Evolutionary conservation across 179 eudicot genomes (phyloP).

Genomic region (Beta lomatogona): DNA sequence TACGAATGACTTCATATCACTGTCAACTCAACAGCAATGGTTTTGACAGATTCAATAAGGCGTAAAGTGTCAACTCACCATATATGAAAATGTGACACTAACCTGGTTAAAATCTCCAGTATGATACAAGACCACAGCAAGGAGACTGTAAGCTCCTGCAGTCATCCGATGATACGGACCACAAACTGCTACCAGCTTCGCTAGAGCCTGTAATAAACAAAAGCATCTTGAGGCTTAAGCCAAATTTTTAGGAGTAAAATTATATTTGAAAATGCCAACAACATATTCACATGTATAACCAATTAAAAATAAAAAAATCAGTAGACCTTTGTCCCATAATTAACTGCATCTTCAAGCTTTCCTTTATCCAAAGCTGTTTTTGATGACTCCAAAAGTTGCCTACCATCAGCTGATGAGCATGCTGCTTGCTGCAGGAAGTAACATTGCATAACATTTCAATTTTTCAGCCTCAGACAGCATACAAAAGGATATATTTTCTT

Average conservation of each 20-base stretch:
- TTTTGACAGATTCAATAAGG: not conserved
- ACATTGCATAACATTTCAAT: not conserved
- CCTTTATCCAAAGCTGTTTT: constrained; percentile 99
- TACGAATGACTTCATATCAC: not conserved
- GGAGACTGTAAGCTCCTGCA: constrained; percentile 99
- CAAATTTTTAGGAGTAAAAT: not conserved
- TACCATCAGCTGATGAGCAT: constrained; percentile 98
- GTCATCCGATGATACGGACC: constrained; percentile 99
- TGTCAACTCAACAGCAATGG: constrained; percentile 15
- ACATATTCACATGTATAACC: not conserved
- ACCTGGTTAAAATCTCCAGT: constrained; percentile 99
- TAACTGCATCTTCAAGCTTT: constrained; percentile 99
- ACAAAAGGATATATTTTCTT: not conserved
- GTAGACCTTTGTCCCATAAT: constrained; percentile 94
- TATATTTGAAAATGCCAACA: constrained; percentile 2
- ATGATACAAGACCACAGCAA: constrained; percentile 97
- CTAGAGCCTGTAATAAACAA: constrained; percentile 77
- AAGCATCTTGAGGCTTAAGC: constrained; percentile 6
- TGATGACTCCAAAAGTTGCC: constrained; percentile 96
- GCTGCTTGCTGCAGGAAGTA: constrained; percentile 90
- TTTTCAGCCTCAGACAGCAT: constrained; percentile 4
- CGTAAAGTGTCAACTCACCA: not conserved
- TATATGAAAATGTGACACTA: constrained; percentile 12
- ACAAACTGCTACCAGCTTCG: constrained; percentile 96
- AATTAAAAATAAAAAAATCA: constrained; percentile 9